These are phyloP conservation scores for Rutstroemia sp. DNA, from an alignment of 2,329 filamentous ascomycete species.

Conservation along the genomic window DNA sequence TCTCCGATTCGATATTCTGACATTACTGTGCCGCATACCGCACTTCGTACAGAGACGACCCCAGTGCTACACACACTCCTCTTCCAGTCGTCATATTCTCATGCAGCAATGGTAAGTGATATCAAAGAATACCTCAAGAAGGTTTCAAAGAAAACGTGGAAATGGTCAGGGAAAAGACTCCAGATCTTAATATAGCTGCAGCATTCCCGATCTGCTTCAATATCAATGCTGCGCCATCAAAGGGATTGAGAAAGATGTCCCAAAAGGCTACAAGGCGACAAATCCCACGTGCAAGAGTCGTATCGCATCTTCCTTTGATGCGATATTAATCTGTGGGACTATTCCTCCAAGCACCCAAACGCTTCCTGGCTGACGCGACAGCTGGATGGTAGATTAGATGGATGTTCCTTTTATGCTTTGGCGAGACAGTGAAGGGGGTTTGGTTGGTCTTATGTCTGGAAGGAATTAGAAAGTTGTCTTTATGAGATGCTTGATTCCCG, in stretches of 20 bases:
- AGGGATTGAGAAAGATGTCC: not conserved
- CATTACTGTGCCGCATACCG: too few relatives aligned
- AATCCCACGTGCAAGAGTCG: not conserved
- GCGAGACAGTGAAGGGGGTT: not conserved
- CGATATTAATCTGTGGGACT: not conserved
- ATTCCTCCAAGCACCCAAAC: not conserved
- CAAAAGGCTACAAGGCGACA: not conserved
- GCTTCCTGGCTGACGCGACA: not conserved
- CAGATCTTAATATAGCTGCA: not conserved
- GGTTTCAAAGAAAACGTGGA: not conserved
- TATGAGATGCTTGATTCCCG: not conserved
- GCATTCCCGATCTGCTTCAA: not conserved
- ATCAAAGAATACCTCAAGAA: not conserved
- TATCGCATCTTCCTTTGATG: not conserved
- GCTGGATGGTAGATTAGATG: conserved; percentile 4
- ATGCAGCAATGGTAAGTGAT: not conserved
- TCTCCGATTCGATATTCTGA: too few relatives aligned
- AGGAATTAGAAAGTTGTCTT: too few relatives aligned
- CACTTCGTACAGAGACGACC: too few relatives aligned
- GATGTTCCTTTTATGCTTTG: not conserved
- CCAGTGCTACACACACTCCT: too few relatives aligned
- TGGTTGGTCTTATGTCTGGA: too few relatives aligned
- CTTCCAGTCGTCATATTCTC: not conserved
- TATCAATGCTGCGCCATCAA: not conserved
- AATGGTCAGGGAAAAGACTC: not conserved